Conservation (phyloP, 2,329 filamentous ascomycete genomes). For the Fusarium sp. region DNA sequence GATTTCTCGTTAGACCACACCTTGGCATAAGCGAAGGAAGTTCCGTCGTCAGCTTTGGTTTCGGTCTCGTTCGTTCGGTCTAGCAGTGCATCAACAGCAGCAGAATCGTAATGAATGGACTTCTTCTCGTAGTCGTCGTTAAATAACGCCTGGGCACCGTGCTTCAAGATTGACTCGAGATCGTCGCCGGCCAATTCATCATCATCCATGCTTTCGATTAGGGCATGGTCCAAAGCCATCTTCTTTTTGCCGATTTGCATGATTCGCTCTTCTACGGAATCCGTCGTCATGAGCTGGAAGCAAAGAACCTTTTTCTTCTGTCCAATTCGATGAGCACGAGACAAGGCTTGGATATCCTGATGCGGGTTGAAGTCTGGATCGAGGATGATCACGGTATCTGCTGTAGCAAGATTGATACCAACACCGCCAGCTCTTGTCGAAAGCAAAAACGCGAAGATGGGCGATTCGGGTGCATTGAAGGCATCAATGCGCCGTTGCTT, state of each 20-base stretch:
- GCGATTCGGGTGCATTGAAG: slow-evolving; percentile 87
- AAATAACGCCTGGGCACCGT: slow-evolving; percentile 90
- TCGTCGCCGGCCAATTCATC: slow-evolving; percentile 85
- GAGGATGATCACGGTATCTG: slow-evolving; percentile 97
- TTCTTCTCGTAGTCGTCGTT: slow-evolving; percentile 76
- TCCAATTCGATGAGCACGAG: slow-evolving; percentile 93
- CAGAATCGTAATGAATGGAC: slow-evolving; percentile 84
- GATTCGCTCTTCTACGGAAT: slow-evolving; percentile 93
- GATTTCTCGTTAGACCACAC: slow-evolving; percentile 91
- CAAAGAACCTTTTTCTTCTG: slow-evolving; percentile 96
- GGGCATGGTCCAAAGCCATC: slow-evolving; percentile 92
- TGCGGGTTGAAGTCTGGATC: slow-evolving; percentile 98
- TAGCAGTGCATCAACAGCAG: slow-evolving; percentile 89
- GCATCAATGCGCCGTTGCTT: slow-evolving; percentile 96
- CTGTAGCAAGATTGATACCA: slow-evolving; percentile 96
- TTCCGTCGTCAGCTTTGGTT: slow-evolving; percentile 77
- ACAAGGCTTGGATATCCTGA: slow-evolving; percentile 95
- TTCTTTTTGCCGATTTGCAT: slow-evolving; percentile 96
- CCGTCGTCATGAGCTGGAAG: slow-evolving; percentile 92
- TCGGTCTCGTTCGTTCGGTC: slow-evolving; percentile 86
- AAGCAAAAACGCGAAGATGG: slow-evolving; percentile 89
- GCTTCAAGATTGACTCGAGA: slow-evolving; percentile 86
- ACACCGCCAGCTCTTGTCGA: slow-evolving; percentile 96
- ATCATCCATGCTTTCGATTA: slow-evolving; percentile 91
- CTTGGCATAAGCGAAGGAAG: slow-evolving; percentile 88